Conservation (phyloP, 805 yeast genomes). For the Brettanomyces nanus region DNA sequence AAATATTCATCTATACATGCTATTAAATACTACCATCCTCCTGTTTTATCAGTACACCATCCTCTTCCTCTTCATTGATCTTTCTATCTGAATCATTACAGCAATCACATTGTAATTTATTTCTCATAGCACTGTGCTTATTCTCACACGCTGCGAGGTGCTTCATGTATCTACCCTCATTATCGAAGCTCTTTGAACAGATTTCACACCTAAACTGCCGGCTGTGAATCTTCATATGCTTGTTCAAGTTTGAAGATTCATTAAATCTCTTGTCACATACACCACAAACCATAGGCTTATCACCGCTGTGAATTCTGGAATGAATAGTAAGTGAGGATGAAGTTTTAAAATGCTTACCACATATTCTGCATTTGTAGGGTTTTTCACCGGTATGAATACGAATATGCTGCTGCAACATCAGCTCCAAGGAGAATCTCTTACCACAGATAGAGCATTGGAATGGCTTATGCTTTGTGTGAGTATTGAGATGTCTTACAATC, state of each 20-base stretch:
- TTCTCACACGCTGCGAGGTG: conserved; percentile 28
- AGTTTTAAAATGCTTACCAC: conserved; percentile 77
- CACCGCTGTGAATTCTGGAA: conserved; percentile 81
- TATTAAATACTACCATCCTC: no score
- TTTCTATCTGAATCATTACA: not conserved
- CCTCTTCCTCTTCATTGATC: not conserved
- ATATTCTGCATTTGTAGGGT: conserved; percentile 66
- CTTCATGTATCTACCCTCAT: conserved; percentile 30
- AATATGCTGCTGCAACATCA: conserved; percentile 72
- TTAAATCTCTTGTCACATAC: conserved; percentile 79
- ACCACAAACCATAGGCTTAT: conserved; percentile 74
- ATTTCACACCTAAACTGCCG: conserved; percentile 41
- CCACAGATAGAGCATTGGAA: conserved; percentile 64
- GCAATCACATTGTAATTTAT: not conserved
- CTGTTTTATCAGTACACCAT: not conserved
- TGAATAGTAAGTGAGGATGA: conserved; percentile 80
- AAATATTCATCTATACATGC: no score
- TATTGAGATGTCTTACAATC: conserved; percentile 74
- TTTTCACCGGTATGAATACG: conserved; percentile 86
- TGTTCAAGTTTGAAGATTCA: conserved; percentile 81
- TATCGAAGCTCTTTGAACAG: conserved; percentile 48
- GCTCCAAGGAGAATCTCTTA: conserved; percentile 65
- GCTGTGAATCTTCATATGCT: conserved; percentile 76
- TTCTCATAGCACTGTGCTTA: not conserved
- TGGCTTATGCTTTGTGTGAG: conserved; percentile 82